Percentiles rank a stretch among this genome's conserved stretches.
Conservation (phyloP, 768 basidiomycete genomes). For the Hygrophoropsis aurantiaca region DNA sequence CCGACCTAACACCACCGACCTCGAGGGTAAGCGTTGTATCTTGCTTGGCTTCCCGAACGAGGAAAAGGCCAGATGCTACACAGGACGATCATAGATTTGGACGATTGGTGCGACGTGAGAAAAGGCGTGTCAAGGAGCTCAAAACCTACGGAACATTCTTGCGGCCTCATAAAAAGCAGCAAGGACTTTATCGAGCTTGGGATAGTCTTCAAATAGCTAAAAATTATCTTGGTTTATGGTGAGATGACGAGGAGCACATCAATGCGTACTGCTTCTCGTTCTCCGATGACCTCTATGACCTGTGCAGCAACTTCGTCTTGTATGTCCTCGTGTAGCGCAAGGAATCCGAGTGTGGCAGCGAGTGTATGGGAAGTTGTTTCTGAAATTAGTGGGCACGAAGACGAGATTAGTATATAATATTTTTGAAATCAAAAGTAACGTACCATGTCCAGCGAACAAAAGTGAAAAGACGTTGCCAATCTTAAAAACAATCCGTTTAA, state of each 20-base stretch:
- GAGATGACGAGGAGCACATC: constrained; percentile 7
- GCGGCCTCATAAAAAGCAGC: constrained; percentile 30
- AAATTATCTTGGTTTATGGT: background rate
- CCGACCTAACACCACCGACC: background rate
- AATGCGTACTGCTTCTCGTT: constrained; percentile 10
- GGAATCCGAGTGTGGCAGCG: constrained; percentile 31
- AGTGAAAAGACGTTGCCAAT: constrained; percentile 54
- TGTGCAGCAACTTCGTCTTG: constrained; percentile 35
- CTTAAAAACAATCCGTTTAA: constrained; percentile 20
- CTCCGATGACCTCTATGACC: constrained; percentile 23
- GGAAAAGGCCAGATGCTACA: background rate
- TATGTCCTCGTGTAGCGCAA: constrained; percentile 26
- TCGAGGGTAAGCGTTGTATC: background rate
- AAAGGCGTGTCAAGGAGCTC: background rate
- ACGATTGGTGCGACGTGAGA: too few relatives aligned
- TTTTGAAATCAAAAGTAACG: constrained; percentile 2
- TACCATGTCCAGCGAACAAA: constrained; percentile 61
- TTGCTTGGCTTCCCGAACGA: background rate
- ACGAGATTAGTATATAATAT: background rate
- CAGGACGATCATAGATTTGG: background rate
- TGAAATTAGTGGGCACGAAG: constrained; percentile 2
- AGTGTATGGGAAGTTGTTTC: constrained; percentile 34
- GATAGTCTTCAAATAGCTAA: constrained; percentile 23
- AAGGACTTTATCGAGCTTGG: constrained; percentile 28
- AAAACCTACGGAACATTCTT: constrained; percentile 32